Evolutionary conservation across 495 filamentous ascomycete species (phyloP).

Genomic region (Aspergillus funiculosus): DNA sequence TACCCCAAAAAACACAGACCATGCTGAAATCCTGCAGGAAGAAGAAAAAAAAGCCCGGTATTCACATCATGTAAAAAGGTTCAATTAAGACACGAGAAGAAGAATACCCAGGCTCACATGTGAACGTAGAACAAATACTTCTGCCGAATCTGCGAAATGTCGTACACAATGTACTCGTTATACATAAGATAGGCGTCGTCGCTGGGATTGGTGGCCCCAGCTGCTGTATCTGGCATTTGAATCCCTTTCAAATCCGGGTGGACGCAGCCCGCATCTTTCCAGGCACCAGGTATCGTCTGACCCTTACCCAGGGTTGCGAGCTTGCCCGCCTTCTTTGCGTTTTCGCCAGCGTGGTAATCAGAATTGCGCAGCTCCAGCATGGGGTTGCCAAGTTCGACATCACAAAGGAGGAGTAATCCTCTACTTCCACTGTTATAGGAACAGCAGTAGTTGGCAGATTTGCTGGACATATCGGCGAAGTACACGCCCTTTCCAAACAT

Average conservation of each 20-base stretch:
- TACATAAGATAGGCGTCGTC: conserved; percentile 14
- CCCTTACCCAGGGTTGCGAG: conserved; percentile 66
- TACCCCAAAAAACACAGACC: no score
- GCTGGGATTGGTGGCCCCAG: not conserved
- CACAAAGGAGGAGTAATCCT: conserved; percentile 67
- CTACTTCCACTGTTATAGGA: conserved; percentile 49
- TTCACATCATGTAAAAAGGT: not conserved
- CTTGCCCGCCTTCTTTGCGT: conserved; percentile 53
- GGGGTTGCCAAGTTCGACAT: conserved; percentile 69
- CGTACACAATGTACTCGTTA: conserved; percentile 70
- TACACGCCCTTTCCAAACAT: conserved; percentile 90
- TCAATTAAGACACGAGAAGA: not conserved
- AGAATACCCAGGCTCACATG: conserved; percentile 18
- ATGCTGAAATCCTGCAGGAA: no score
- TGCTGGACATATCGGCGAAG: conserved; percentile 73
- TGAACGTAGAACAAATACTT: conserved; percentile 68
- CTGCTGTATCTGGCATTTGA: conserved; percentile 46
- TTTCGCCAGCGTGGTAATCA: conserved; percentile 56
- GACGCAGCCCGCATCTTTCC: conserved; percentile 70
- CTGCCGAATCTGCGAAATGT: conserved; percentile 69
- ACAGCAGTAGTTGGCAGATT: conserved; percentile 74
- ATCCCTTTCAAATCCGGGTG: conserved; percentile 59
- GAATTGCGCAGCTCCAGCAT: conserved; percentile 51
- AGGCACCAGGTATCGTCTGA: conserved; percentile 50
- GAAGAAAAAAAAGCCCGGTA: not conserved